Conservation (phyloP, 345 rosid species). For the Aurinia saxatilis region DNA sequence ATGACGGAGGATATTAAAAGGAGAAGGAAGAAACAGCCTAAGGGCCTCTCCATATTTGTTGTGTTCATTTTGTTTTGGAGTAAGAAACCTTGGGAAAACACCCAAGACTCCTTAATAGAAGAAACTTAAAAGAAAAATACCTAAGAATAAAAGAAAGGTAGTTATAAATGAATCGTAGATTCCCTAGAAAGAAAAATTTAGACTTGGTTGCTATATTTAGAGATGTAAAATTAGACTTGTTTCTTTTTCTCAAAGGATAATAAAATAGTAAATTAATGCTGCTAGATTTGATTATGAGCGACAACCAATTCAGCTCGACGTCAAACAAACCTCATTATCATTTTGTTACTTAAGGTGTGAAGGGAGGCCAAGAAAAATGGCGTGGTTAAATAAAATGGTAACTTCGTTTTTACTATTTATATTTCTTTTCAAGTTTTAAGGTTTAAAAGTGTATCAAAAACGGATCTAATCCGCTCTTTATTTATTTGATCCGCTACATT, state of each 20-base stretch:
- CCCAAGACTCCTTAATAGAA: constrained; percentile 41
- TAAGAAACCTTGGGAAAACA: constrained; percentile 33
- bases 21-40: constrained; percentile 30
- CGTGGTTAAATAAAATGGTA: too few relatives aligned
- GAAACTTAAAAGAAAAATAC: background rate
- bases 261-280: constrained; percentile 3
- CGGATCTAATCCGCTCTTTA: too few relatives aligned
- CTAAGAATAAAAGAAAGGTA: constrained; percentile 1
- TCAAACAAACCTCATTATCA: background rate
- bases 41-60: constrained; percentile 12
- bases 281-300: background rate
- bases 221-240: constrained; percentile 1
- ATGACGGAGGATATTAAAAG: constrained; percentile 3
- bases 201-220: background rate
- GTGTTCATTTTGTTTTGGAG: constrained; percentile 6
- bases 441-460: too few relatives aligned
- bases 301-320: background rate
- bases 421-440: too few relatives aligned
- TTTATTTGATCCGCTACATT: too few relatives aligned
- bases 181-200: background rate
- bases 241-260: background rate
- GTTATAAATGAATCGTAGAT: constrained; percentile 1
- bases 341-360: too few relatives aligned
- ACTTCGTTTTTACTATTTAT: too few relatives aligned
- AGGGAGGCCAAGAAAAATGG: too few relatives aligned